phyloP scores from a whole-genome alignment of 1,139 yeast genomes.

The Martiniozyma asiatica region DNA sequence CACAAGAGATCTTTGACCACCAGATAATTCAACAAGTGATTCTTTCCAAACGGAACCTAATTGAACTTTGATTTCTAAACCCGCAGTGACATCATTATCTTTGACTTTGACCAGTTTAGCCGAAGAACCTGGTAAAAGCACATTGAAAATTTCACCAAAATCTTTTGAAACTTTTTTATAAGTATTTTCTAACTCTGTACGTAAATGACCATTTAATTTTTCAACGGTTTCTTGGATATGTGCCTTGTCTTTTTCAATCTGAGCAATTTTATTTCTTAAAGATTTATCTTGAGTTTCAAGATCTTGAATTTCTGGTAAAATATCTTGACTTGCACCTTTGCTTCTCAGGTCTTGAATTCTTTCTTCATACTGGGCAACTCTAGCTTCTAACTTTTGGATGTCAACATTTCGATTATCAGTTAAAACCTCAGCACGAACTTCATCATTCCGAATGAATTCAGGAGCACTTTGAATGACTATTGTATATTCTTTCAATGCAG shows the following conservation, averaged over 20 bases:
- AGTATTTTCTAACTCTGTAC: constrained; percentile 71
- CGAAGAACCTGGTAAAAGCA: constrained; percentile 78
- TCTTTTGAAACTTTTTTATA: constrained; percentile 79
- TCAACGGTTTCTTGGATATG: constrained; percentile 83
- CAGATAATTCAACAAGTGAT: constrained; percentile 86
- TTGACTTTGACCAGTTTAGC: constrained; percentile 83
- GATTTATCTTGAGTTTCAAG: constrained; percentile 82
- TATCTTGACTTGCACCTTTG: constrained; percentile 68
- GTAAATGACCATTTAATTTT: constrained; percentile 79
- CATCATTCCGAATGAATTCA: constrained; percentile 37
- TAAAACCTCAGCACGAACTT: constrained; percentile 24
- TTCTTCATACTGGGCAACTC: constrained; percentile 45
- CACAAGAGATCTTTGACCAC: constrained; percentile 92
- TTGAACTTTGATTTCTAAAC: constrained; percentile 83
- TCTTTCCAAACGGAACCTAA: constrained; percentile 94
- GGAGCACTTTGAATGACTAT: constrained; percentile 48
- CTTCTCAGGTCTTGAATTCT: constrained; percentile 67
- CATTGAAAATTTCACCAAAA: constrained; percentile 88
- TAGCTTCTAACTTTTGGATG: constrained; percentile 48
- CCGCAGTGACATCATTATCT: constrained; percentile 73
- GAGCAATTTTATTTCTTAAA: constrained; percentile 67
- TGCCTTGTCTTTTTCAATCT: constrained; percentile 81
- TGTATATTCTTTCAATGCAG: not conserved
- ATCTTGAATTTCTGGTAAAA: constrained; percentile 88
- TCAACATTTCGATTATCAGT: constrained; percentile 53